A percentile compares a stretch with the other conserved stretches of the same genome.
phyloP scores from a whole-genome alignment of 768 basidiomycete genomes.

The Leccinellum rugosiceps region DNA sequence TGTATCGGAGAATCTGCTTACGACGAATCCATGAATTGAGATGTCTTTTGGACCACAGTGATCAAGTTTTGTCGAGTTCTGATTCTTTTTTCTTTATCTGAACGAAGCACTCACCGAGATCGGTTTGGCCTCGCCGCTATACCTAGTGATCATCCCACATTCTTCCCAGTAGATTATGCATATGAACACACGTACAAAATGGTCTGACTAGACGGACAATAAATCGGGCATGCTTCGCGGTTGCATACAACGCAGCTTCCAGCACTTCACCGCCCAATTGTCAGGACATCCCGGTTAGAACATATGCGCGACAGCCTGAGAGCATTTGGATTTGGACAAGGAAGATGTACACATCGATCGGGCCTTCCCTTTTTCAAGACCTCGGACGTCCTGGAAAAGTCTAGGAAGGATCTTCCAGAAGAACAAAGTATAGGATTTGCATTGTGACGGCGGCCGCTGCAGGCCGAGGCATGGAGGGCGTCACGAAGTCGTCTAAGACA shows the following conservation, averaged over 20 bases:
- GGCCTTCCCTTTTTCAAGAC: conserved; percentile 56
- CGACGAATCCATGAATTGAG: conserved; percentile 45
- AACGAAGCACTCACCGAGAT: neutral
- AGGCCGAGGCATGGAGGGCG: too few species aligned
- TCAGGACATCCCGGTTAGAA: conserved; percentile 23
- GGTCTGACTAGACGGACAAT: conserved; percentile 29
- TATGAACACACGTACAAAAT: neutral
- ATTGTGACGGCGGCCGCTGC: too few species aligned
- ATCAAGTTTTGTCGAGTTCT: conserved; percentile 32
- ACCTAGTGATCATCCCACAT: conserved; percentile 23
- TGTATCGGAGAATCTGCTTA: conserved; percentile 33
- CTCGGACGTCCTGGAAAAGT: conserved; percentile 44
- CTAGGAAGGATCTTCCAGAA: too few species aligned
- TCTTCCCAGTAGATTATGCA: conserved; percentile 23
- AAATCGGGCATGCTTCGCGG: conserved; percentile 46
- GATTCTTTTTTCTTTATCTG: neutral
- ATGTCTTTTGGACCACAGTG: conserved; percentile 40
- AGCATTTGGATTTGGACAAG: neutral
- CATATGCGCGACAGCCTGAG: neutral
- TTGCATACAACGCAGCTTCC: conserved; percentile 50
- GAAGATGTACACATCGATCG: conserved; percentile 45
- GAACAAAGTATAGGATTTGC: too few species aligned
- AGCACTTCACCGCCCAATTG: conserved; percentile 57
- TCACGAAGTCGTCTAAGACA: too few species aligned
- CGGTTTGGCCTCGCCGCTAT: neutral